Evolutionary conservation across 345 rosid genomes (phyloP).

Genomic region (thale cress (Arabidopsis thaliana)): DNA sequence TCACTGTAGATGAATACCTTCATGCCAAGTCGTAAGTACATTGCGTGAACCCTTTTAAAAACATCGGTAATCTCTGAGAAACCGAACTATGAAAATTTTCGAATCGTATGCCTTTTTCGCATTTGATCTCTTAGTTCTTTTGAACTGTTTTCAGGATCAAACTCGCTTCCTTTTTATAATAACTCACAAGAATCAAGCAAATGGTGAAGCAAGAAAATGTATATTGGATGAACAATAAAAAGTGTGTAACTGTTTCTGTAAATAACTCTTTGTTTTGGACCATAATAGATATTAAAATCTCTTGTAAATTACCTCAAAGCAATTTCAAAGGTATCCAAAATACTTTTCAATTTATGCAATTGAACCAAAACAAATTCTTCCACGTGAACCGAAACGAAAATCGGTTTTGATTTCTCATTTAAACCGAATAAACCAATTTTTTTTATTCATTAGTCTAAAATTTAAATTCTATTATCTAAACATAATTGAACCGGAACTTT

Average conservation of each 20-base stretch:
- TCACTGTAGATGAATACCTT: constrained; percentile 78
- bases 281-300: not conserved
- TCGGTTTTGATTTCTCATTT: too few relatives aligned
- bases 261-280: constrained; percentile 19
- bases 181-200: not conserved
- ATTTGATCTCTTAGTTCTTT: not conserved
- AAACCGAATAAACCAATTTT: too few relatives aligned
- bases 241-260: constrained; percentile 10
- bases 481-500: too few relatives aligned
- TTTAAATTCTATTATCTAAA: too few relatives aligned
- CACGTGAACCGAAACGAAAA: too few relatives aligned
- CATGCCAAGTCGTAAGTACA: constrained; percentile 62
- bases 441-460: too few relatives aligned
- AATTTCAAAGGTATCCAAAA: not conserved
- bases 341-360: not conserved
- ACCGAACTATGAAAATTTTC: not conserved
- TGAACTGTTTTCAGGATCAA: constrained; percentile 33
- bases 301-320: not conserved
- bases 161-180: constrained; percentile 1
- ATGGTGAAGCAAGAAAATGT: constrained; percentile 22
- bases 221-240: constrained; percentile 8
- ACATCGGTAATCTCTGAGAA: constrained; percentile 34
- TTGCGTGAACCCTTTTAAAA: not conserved
- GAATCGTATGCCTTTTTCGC: not conserved
- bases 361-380: too few relatives aligned